phyloP scores from a whole-genome alignment of 2,329 filamentous ascomycete genomes.

The Xylaria sp. region DNA sequence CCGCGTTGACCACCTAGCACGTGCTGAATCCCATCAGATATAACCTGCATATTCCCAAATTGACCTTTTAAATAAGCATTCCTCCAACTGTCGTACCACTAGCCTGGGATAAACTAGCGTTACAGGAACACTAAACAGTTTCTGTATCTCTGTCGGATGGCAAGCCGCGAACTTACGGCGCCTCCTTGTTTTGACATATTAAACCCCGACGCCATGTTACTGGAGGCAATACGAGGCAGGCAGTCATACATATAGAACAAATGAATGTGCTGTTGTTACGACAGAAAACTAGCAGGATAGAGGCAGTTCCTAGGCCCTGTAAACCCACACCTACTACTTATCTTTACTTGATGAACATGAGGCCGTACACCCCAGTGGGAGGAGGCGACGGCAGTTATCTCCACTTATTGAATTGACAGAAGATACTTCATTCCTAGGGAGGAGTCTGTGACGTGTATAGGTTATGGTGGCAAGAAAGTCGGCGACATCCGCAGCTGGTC shows the following conservation, averaged over 20 bases:
- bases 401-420: slow-evolving; percentile 16
- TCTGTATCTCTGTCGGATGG: slow-evolving; percentile 12
- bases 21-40: background rate
- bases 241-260: slow-evolving; percentile 6
- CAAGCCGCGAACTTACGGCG: slow-evolving; percentile 4
- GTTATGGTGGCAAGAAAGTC: slow-evolving; percentile 66
- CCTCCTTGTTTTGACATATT: background rate
- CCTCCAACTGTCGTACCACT: background rate
- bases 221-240: slow-evolving; percentile 4
- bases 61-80: background rate
- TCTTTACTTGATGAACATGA: background rate
- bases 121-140: slow-evolving; percentile 14
- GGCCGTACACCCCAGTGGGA: slow-evolving; percentile 4
- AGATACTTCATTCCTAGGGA: slow-evolving; percentile 71
- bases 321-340: slow-evolving; percentile 3
- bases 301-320: background rate
- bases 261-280: slow-evolving; percentile 2
- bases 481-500: slow-evolving; percentile 48
- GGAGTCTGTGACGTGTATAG: slow-evolving; percentile 75
- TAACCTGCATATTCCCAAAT: slow-evolving; percentile 3
- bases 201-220: slow-evolving; percentile 6
- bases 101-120: background rate
- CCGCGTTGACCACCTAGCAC: background rate
- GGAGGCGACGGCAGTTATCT: slow-evolving; percentile 20
- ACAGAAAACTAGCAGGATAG: background rate